Conservation (phyloP, 306 rosid genomes). For the Cotoneaster glaucophyllus region DNA sequence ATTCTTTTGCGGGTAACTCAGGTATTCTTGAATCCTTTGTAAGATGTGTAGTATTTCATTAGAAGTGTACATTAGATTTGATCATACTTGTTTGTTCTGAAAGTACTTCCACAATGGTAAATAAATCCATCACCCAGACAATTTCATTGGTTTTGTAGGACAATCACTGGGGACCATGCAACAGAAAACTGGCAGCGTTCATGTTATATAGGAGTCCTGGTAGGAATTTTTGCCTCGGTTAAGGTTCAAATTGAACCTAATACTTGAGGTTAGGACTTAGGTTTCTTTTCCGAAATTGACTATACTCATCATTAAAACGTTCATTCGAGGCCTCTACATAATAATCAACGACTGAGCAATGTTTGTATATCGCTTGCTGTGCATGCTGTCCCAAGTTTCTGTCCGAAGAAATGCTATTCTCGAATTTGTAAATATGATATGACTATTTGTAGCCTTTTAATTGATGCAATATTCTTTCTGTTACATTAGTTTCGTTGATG, state of each 20-base stretch:
- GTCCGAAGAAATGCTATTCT: background rate
- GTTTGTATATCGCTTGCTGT: conserved; percentile 21
- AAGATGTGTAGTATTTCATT: background rate
- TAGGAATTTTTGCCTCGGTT: conserved; percentile 37
- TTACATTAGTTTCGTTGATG: background rate
- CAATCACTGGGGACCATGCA: conserved; percentile 62
- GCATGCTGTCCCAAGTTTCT: background rate
- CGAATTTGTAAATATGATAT: conserved; percentile 16
- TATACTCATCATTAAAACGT: conserved; percentile 45
- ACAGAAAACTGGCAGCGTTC: conserved; percentile 69
- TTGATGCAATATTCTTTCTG: background rate
- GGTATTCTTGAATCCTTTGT: conserved; percentile 38
- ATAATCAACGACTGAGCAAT: conserved; percentile 33
- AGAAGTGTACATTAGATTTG: background rate
- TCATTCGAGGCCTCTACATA: conserved; percentile 39
- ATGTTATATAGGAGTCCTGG: conserved; percentile 51
- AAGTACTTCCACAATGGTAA: conserved; percentile 11
- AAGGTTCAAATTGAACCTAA: conserved; percentile 42
- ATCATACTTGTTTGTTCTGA: background rate
- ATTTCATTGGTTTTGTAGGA: conserved; percentile 60
- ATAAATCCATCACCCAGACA: background rate
- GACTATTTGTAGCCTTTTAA: background rate
- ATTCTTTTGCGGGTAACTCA: conserved; percentile 55
- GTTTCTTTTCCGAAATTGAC: conserved; percentile 39
- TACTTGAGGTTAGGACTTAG: conserved; percentile 61